phyloP scores from a whole-genome alignment of 768 basidiomycete genomes.

The Postia placenta region DNA sequence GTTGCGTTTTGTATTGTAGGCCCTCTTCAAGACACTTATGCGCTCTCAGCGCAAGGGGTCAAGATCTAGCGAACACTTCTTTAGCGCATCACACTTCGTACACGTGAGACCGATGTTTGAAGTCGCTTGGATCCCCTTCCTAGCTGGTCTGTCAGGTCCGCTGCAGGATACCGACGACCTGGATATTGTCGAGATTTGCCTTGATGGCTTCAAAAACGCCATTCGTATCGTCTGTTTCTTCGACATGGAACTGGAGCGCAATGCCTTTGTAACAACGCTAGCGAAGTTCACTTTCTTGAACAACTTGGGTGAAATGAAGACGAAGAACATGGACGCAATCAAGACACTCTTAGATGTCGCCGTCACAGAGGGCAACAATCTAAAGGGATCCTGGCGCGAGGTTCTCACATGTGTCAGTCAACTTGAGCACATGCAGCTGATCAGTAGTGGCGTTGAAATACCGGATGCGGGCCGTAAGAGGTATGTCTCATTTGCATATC shows the following conservation, averaged over 20 bases:
- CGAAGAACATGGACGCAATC: slow-evolving; percentile 99
- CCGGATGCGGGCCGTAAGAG: slow-evolving; percentile 72
- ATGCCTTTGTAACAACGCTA: slow-evolving; percentile 95
- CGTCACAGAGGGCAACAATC: slow-evolving; percentile 91
- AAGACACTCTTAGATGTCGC: slow-evolving; percentile 92
- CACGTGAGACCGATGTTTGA: slow-evolving; percentile 99
- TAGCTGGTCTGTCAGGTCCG: slow-evolving; percentile 91
- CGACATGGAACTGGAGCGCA: slow-evolving; percentile 95
- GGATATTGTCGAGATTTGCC: slow-evolving; percentile 83
- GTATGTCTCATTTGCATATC: slow-evolving; percentile 45
- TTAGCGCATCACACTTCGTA: slow-evolving; percentile 92
- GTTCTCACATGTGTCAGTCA: slow-evolving; percentile 97
- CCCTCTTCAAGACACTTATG: slow-evolving; percentile 89
- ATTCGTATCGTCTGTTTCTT: slow-evolving; percentile 96
- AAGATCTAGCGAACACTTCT: slow-evolving; percentile 80
- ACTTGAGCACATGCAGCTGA: slow-evolving; percentile 96
- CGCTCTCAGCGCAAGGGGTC: slow-evolving; percentile 84
- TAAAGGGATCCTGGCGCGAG: slow-evolving; percentile 95
- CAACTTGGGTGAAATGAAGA: slow-evolving; percentile 97
- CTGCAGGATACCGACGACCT: slow-evolving; percentile 94
- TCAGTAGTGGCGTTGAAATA: slow-evolving; percentile 84
- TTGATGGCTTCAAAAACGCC: slow-evolving; percentile 96
- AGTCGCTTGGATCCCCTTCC: slow-evolving; percentile 97
- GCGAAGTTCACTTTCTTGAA: slow-evolving; percentile 97
- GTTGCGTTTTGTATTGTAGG: slow-evolving; percentile 37